These are phyloP conservation scores for Straminergon stramineum DNA, from an alignment of 225 moss, liverwort and hornwort species.

Conservation along the genomic window DNA sequence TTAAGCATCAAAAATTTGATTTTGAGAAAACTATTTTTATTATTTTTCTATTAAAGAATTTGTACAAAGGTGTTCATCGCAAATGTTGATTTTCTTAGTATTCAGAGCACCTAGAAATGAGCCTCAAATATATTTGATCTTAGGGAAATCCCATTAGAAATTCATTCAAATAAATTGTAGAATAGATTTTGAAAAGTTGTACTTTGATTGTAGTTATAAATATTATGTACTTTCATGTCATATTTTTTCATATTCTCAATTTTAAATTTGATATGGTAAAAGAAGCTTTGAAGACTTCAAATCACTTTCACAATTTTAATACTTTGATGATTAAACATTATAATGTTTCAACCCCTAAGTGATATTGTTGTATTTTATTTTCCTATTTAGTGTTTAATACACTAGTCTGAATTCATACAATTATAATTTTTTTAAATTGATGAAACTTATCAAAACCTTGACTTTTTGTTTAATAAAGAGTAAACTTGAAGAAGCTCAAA, in stretches of 20 bases:
- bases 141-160: too few species aligned
- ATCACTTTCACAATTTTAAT: background rate
- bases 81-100: background rate
- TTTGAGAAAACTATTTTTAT: background rate
- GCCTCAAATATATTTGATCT: fast-evolving
- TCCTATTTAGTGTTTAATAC: too few species aligned
- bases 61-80: background rate
- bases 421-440: background rate
- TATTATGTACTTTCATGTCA: background rate
- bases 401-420: background rate
- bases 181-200: background rate
- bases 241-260: background rate
- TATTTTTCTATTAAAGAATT: background rate
- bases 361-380: background rate
- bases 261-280: background rate
- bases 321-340: background rate
- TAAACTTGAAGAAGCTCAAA: background rate
- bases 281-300: background rate
- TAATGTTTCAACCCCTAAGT: background rate
- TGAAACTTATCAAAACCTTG: background rate
- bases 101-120: background rate
- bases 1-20: background rate
- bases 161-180: background rate
- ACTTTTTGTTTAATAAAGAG: background rate
- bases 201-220: background rate